Base-by-base conservation (phyloP, 371 early-diverging fungal genomes). In the Parasitella parasitica region DNA sequence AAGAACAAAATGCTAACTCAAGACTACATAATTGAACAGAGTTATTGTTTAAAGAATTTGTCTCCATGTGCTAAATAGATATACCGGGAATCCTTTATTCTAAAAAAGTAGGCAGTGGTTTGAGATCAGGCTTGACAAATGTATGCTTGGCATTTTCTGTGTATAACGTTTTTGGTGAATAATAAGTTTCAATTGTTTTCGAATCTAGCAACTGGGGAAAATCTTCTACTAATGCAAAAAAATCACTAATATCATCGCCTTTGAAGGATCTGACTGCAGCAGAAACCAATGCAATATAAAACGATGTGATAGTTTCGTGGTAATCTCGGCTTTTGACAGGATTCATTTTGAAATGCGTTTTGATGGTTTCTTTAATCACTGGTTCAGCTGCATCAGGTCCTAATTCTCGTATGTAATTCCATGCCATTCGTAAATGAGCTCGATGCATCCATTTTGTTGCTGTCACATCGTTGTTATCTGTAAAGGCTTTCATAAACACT, bases 351-450 rank as follows among this genome's bases (percentile, higher is more conserved):
- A 83, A 84, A 63, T 83, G 82, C 4, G 59, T 63, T 15, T 61
- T 54, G 7, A 87, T 76, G 0, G 66, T 71, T 16, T 73, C 66
- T 67, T 80, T 83, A 41, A 86, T 80, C 11, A 73, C 56, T 9
- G 77, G 79, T 36, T 64, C 66, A 9, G 79, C 81, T 24, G 67
- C 57, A 13, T 73, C 75, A 6, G 68, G 66, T 8, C 73, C 78
- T 32, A 70, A 57, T 37, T 83, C 84, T 5, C 75, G 70, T 15
- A 87, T 67, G 66, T 84, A 81, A 36, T 79, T 84, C 87, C 87
- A 87, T 4, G 87, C 87, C 82, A 87, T 80, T 9, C 87, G 66
- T 8, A 80, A 61, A 68, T 87, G 87, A 9, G 86, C 83, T 15
- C 87, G 65, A 61, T 87, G 87, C 28, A 81, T 87, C 87, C 87